phyloP scores from a whole-genome alignment of 78 protist species.

The Dictyostelium citrinum region DNA sequence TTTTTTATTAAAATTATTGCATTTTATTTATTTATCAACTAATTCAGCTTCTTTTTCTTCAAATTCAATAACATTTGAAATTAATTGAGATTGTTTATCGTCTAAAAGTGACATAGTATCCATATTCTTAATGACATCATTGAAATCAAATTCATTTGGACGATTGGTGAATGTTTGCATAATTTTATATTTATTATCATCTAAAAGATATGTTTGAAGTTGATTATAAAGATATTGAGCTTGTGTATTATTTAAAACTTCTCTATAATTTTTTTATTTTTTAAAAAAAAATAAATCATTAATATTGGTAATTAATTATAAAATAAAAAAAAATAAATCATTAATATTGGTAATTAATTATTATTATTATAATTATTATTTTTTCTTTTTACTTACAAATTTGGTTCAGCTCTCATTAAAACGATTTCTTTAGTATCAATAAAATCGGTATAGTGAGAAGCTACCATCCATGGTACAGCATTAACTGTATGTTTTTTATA shows the following conservation, averaged over 20 bases:
- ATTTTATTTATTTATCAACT: neutral
- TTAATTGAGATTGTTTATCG: neutral
- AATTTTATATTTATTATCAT: constrained; percentile 49
- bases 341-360: neutral
- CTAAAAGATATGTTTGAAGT: constrained; percentile 51
- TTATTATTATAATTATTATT: neutral
- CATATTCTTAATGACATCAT: constrained; percentile 19
- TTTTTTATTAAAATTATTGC: neutral
- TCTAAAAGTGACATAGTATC: constrained; percentile 13
- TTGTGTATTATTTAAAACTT: constrained; percentile 52
- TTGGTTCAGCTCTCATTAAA: constrained; percentile 77
- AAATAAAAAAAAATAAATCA: neutral
- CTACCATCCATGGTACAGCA: constrained; percentile 68
- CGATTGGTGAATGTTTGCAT: constrained; percentile 46
- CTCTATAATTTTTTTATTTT: neutral
- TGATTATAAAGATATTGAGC: constrained; percentile 54
- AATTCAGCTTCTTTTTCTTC: constrained; percentile 5
- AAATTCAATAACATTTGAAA: constrained; percentile 10
- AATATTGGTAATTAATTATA: neutral
- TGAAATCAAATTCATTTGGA: constrained; percentile 39
- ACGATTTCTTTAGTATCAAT: constrained; percentile 56
- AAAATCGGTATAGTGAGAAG: constrained; percentile 63
- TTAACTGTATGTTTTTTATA: constrained; percentile 53
- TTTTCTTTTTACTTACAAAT: constrained; percentile 16
- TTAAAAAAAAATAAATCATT: neutral